Base-by-base conservation (phyloP, 2,329 filamentous ascomycete genomes). In the Ascochyta lentis region DNA sequence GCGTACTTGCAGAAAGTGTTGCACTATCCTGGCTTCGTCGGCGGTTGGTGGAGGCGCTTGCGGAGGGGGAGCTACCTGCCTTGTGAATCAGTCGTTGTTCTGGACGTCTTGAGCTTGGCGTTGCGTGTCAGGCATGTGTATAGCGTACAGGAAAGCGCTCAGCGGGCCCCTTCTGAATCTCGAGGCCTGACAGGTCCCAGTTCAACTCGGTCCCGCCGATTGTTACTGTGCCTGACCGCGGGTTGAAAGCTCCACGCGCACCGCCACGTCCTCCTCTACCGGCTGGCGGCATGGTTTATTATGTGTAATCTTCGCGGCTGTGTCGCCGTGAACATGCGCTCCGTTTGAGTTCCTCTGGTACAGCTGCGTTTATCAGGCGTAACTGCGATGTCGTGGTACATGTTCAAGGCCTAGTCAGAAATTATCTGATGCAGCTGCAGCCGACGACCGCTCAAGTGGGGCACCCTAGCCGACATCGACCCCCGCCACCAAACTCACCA, bases 1-100 rank as follows among this genome's bases (percentile, higher is more conserved):
- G 60, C 83, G 83, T 4, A 87, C 72, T 1, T 71, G 71, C 7
- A 83, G 79, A 65, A 83, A 84, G 54, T 79, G 70, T 47, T 81
- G 76, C 45, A 86, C 77, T 57, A 80, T 76, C 4, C 67, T 67
- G 51, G 76, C 74, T 73, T 87, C 85, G 43, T 66, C 59, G 9
- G 64, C 62, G 35, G 72, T 75, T n/a, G 80, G 70, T 13, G 79
- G 71, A 15, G 73, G 64, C 8, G 78, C 72, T 51, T 72, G 69
- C 10, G 70, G 72, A 54, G 69, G 76, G 40, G 68, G 70, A 34
- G 69, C 65, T 61, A 65, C 64, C 72, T 72, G 65, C 49, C 38
- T 33, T 35, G n/a, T 26, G 52, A 61, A 37, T 71, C 61, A 74
- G 69, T 49, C 51, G 41, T 37, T 41, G 50, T 27, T 46, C 46